Evolutionary conservation across 169 alveolate genomes (phyloP).

Genomic region (Eimeria acervulina): DNA sequence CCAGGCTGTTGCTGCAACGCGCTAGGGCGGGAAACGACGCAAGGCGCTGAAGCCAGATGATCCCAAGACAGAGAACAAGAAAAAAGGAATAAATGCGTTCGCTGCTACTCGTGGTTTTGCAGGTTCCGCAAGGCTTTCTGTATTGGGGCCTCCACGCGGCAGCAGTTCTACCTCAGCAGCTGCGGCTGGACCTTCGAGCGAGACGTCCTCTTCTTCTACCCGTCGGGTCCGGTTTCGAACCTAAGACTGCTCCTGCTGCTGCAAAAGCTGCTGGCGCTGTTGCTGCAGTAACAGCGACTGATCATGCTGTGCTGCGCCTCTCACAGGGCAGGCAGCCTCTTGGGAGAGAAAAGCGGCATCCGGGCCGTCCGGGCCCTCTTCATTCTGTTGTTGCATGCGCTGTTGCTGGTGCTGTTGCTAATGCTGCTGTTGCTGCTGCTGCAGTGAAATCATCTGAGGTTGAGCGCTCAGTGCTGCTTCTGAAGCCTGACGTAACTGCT

Average conservation of each 20-base stretch:
- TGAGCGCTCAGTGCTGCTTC: slow-evolving; percentile 67
- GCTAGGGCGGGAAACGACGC: too few relatives aligned
- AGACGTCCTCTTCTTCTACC: slow-evolving; percentile 61
- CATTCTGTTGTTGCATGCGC: too few relatives aligned
- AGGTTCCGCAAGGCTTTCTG: slow-evolving; percentile 72
- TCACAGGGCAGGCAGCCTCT: not conserved
- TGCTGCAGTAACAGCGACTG: slow-evolving; percentile 1
- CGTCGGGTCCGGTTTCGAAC: slow-evolving; percentile 26
- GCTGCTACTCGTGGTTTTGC: not conserved
- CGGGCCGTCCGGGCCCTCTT: not conserved
- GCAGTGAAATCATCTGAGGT: slow-evolving; percentile 37
- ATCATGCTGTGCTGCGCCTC: slow-evolving; percentile 20
- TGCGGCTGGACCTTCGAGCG: slow-evolving; percentile 64
- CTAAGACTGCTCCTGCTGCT: not conserved
- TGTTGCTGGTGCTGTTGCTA: not conserved
- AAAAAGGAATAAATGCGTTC: not conserved
- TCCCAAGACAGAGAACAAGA: not conserved
- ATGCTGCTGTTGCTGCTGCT: slow-evolving; percentile 14
- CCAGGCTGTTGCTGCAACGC: not conserved
- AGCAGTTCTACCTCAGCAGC: slow-evolving; percentile 51
- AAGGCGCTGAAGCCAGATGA: not conserved
- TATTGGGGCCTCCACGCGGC: slow-evolving; percentile 25
- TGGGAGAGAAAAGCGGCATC: not conserved
- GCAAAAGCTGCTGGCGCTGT: not conserved
- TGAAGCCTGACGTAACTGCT: slow-evolving; percentile 59